These are phyloP conservation scores for Calonectria crousiana DNA, from an alignment of 2,329 filamentous ascomycete genomes.

Conservation along the genomic window DNA sequence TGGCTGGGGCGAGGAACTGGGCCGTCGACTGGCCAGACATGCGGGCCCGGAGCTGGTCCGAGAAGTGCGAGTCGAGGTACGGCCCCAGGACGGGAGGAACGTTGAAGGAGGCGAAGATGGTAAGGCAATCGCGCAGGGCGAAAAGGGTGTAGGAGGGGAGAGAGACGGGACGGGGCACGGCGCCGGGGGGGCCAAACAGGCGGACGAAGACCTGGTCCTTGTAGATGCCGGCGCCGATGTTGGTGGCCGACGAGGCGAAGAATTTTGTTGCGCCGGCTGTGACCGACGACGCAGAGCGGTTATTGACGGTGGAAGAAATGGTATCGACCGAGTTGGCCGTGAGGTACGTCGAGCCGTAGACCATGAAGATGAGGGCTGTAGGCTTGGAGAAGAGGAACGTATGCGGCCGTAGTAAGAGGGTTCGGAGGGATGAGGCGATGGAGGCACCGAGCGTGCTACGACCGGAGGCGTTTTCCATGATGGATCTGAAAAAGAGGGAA, in stretches of 20 bases:
- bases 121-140: constrained; percentile 84
- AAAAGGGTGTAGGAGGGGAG: constrained; percentile 82
- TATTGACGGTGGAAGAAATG: constrained; percentile 71
- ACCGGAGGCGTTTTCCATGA: constrained; percentile 86
- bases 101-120: constrained; percentile 94
- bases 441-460: constrained; percentile 70
- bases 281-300: constrained; percentile 69
- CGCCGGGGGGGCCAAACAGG: constrained; percentile 77
- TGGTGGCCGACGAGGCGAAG: constrained; percentile 81
- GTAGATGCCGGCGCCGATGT: constrained; percentile 87
- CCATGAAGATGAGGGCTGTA: constrained; percentile 75
- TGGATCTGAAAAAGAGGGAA: constrained; percentile 64
- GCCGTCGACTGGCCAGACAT: constrained; percentile 72
- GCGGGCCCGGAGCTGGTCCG: constrained; percentile 57
- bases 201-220: constrained; percentile 89
- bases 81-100: constrained; percentile 84
- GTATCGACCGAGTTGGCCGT: constrained; percentile 93
- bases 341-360: constrained; percentile 91
- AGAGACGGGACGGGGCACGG: constrained; percentile 69
- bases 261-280: constrained; percentile 87
- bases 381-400: constrained; percentile 73
- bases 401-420: constrained; percentile 71
- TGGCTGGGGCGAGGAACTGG: constrained; percentile 84
- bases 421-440: constrained; percentile 67
- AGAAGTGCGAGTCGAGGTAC: constrained; percentile 67